These are phyloP conservation scores for Byssochlamys sp. DNA, from an alignment of 2,329 filamentous ascomycete genomes.

Conservation along the genomic window DNA sequence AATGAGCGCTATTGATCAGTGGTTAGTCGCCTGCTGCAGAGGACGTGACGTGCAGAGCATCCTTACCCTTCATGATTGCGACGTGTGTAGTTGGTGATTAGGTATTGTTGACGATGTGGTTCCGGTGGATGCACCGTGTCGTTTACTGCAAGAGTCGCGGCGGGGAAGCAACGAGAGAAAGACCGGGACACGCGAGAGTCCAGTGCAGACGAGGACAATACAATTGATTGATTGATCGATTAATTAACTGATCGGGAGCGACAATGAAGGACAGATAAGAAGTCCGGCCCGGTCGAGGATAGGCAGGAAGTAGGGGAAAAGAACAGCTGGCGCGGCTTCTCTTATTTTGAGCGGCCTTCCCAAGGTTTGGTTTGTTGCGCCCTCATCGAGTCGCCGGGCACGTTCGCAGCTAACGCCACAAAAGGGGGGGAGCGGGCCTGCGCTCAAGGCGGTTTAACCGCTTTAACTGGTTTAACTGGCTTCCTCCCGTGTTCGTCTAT, in stretches of 20 bases:
- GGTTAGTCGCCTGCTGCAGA: constrained; percentile 6
- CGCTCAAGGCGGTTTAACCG: neutral
- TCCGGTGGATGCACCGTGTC: neutral
- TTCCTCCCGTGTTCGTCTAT: neutral
- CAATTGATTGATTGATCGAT: neutral
- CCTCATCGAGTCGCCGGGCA: neutral
- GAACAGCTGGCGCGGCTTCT: constrained; percentile 3
- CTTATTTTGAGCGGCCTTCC: constrained; percentile 1
- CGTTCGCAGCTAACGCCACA: constrained; percentile 1
- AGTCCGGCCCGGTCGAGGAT: neutral
- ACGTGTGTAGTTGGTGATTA: constrained; percentile 5
- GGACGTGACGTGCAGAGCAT: constrained; percentile 4
- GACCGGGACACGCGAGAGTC: constrained; percentile 1
- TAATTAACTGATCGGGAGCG: neutral
- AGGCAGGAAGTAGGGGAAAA: neutral
- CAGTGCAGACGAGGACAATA: neutral
- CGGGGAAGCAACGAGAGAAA: constrained; percentile 2
- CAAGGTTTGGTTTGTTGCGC: neutral
- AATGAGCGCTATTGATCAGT: constrained; percentile 64
- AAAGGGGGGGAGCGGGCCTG: neutral
- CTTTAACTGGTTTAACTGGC: neutral
- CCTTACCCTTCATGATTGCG: constrained; percentile 36
- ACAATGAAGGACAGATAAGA: neutral
- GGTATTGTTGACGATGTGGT: neutral
- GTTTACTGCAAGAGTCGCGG: neutral